Evolutionary conservation across 1,284 basidiomycete species (phyloP).

Genomic region (Ustilago esculenta): DNA sequence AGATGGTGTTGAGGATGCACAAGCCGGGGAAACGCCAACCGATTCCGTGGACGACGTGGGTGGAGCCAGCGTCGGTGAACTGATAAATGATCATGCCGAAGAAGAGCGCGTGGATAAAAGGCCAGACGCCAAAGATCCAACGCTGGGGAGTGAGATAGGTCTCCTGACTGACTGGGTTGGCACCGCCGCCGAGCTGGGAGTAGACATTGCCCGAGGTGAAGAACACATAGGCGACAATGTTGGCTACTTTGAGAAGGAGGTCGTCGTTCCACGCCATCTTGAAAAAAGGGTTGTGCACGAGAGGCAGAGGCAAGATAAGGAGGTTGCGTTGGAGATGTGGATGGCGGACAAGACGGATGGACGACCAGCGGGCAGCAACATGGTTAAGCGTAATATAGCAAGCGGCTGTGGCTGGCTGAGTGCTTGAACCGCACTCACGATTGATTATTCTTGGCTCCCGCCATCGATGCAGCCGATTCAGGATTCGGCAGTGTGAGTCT

Average conservation of each 20-base stretch:
- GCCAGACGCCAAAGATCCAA: conserved; percentile 82
- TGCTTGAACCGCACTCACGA: too few relatives aligned
- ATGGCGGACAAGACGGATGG: too few relatives aligned
- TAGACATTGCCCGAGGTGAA: conserved; percentile 91
- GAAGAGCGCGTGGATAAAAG: conserved; percentile 84
- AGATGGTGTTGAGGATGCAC: conserved; percentile 82
- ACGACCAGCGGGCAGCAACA: too few relatives aligned
- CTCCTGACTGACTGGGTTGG: conserved; percentile 67
- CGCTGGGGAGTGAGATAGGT: conserved; percentile 90
- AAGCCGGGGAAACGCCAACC: conserved; percentile 88
- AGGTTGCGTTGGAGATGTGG: too few relatives aligned
- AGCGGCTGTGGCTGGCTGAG: too few relatives aligned
- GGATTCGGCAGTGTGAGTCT: too few relatives aligned
- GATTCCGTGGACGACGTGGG: conserved; percentile 82
- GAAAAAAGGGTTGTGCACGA: neutral
- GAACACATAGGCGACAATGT: conserved; percentile 79
- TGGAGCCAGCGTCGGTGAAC: conserved; percentile 75
- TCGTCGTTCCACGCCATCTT: conserved; percentile 54
- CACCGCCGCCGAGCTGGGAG: conserved; percentile 72
- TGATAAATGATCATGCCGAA: conserved; percentile 72
- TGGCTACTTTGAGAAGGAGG: conserved; percentile 72
- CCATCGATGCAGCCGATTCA: too few relatives aligned
- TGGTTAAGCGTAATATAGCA: too few relatives aligned
- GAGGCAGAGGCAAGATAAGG: neutral
- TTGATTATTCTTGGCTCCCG: too few relatives aligned